Evolutionary conservation across 176 grass and related monocot genomes (phyloP), one percentile per base, ranked within the genome.

Genomic region (Triticum turgidum): DNA sequence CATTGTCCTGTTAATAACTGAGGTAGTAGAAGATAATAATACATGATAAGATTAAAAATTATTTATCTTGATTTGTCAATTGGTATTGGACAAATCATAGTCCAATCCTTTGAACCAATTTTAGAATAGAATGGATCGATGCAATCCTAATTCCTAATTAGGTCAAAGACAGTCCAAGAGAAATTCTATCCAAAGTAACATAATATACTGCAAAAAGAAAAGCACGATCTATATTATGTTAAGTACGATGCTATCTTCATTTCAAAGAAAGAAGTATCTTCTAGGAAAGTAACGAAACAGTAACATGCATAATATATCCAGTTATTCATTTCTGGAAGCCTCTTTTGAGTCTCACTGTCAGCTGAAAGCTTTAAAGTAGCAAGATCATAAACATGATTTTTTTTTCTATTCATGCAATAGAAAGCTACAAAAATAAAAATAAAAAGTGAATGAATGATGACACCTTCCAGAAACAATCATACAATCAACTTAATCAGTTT

Each of bases 401-500:
- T 44, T 66, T 79, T 74, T 83, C 41, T 33, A 83, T 29, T 64
- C 5, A 82, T 62, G 56, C 30, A 64, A 90, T 9, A 82, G 18
- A 73, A 79, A 79, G 20, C 6, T 79, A 41, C 49, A 52, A 52
- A 52, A 52, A 17, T 4, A 49, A 52, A 52, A 52, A 5, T 17
- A 52, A 52, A 5, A 4, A 52, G 49, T 52, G 49, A 52, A 52
- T 52, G 17, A 66, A 9, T 61, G 20, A 61, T 49, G 33, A 20
- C 18, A 87, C 9, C 39, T 61, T 64, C 5, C 62, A 76, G 24
- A 45, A 21, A 18, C 5, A 56, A 54, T 1, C 30, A 38, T 56
- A 79, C 38, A 65, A 37, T 54, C 42, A 79, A 83, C 3, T 66
- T 7, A 83, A 87, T 58, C 34, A 73, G 83, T 74, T 65, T 58